Evolutionary conservation across 805 yeast species (phyloP).

Genomic region (Geotrichum ghanense): DNA sequence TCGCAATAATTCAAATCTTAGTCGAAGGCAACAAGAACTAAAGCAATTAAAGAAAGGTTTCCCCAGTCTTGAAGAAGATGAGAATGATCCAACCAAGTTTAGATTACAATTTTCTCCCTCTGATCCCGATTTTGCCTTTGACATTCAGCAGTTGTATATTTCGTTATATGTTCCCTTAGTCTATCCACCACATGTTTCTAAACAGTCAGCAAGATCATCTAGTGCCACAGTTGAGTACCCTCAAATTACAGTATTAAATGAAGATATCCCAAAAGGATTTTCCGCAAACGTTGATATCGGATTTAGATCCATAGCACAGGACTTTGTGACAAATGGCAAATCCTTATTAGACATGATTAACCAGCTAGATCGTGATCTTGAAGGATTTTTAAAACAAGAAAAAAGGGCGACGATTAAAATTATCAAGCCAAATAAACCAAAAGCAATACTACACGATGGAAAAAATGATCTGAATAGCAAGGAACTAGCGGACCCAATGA

Average conservation of each 20-base stretch:
- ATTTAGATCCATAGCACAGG: constrained; percentile 35
- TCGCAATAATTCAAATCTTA: constrained; percentile 3
- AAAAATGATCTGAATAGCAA: too few relatives aligned
- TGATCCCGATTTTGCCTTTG: constrained; percentile 68
- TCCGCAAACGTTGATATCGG: constrained; percentile 59
- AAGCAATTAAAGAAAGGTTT: constrained; percentile 11
- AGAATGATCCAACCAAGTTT: constrained; percentile 4
- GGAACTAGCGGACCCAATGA: too few relatives aligned
- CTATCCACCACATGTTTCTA: constrained; percentile 34
- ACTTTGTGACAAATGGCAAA: constrained; percentile 17
- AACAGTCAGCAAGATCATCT: background rate
- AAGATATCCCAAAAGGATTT: constrained; percentile 59
- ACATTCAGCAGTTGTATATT: constrained; percentile 40
- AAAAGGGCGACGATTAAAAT: constrained; percentile 52
- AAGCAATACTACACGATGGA: too few relatives aligned
- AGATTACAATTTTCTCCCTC: constrained; percentile 32
- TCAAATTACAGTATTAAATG: constrained; percentile 44
- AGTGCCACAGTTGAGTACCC: constrained; percentile 30
- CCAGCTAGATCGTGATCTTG: constrained; percentile 48
- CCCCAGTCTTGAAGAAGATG: constrained; percentile 3
- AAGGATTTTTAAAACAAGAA: constrained; percentile 44
- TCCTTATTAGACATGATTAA: constrained; percentile 43
- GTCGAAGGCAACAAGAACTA: constrained; percentile 9
- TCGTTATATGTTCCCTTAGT: constrained; percentile 42
- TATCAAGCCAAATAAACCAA: constrained; percentile 26